Percentiles rank a stretch among this genome's conserved stretches.
Evolutionary conservation across 768 basidiomycete species (phyloP).

Genomic region (Stropharia rugosoannulata): DNA sequence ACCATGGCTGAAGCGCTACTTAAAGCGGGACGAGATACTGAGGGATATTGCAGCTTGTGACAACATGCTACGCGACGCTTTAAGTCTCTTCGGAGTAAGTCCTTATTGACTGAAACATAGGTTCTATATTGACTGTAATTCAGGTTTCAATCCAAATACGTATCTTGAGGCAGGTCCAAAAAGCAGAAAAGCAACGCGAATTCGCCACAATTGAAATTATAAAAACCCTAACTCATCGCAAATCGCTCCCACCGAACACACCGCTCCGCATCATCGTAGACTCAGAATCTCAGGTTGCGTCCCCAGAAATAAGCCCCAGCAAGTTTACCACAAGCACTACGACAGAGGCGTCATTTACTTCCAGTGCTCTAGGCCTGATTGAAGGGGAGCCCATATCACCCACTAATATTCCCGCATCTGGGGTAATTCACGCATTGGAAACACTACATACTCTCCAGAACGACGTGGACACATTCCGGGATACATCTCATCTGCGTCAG

Average conservation of each 20-base stretch:
- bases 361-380: slow-evolving; percentile 21
- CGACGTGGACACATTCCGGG: slow-evolving; percentile 44
- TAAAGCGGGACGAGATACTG: slow-evolving; percentile 70
- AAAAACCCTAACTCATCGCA: slow-evolving; percentile 19
- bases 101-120: background rate
- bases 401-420: slow-evolving; percentile 1
- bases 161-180: slow-evolving; percentile 49
- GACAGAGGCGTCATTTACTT: slow-evolving; percentile 17
- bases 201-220: slow-evolving; percentile 38
- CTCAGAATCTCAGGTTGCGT: slow-evolving; percentile 1
- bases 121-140: too few relatives aligned
- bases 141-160: slow-evolving; percentile 41
- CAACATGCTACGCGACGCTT: slow-evolving; percentile 52
- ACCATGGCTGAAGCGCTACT: slow-evolving; percentile 77
- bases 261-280: slow-evolving; percentile 13
- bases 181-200: slow-evolving; percentile 40
- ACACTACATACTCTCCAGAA: slow-evolving; percentile 29
- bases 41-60: slow-evolving; percentile 53
- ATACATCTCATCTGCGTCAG: slow-evolving; percentile 53
- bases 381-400: slow-evolving; percentile 7
- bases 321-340: slow-evolving; percentile 14
- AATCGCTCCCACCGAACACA: slow-evolving; percentile 1
- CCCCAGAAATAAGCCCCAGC: slow-evolving; percentile 5
- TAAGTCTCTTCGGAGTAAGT: slow-evolving; percentile 55
- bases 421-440: slow-evolving; percentile 21